Conservation (phyloP, 495 filamentous ascomycete genomes). For the Xylaria intraflava region DNA sequence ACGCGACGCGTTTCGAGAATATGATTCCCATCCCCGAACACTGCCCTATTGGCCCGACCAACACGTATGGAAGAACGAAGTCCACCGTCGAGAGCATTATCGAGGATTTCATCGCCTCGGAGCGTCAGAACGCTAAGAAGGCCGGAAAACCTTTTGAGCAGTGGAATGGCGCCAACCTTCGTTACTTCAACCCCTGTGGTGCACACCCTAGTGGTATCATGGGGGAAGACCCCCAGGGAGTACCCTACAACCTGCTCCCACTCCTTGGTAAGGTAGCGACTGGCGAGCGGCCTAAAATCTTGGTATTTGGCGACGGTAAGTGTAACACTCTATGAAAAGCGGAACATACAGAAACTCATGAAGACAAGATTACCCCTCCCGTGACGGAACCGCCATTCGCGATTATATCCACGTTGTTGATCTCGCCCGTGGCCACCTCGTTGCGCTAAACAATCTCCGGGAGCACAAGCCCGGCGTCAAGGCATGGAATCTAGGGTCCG, state of each 20-base stretch:
- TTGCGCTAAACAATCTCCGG: slow-evolving; percentile 87
- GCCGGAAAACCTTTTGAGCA: slow-evolving; percentile 66
- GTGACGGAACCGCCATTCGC: slow-evolving; percentile 70
- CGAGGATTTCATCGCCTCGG: slow-evolving; percentile 79
- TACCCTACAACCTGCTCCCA: slow-evolving; percentile 93
- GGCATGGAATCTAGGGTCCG: slow-evolving; percentile 97
- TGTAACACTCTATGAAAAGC: neutral
- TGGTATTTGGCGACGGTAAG: slow-evolving; percentile 91
- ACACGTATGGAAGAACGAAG: slow-evolving; percentile 96
- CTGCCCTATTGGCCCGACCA: slow-evolving; percentile 93
- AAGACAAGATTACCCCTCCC: slow-evolving; percentile 73
- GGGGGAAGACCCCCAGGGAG: slow-evolving; percentile 95
- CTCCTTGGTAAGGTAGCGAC: slow-evolving; percentile 92
- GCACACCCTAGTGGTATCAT: slow-evolving; percentile 94
- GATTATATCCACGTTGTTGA: slow-evolving; percentile 64
- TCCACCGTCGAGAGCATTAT: slow-evolving; percentile 84
- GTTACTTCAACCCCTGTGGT: slow-evolving; percentile 97
- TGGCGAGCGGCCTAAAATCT: slow-evolving; percentile 86
- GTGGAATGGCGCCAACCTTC: slow-evolving; percentile 89
- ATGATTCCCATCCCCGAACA: slow-evolving; percentile 99
- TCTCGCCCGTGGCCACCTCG: slow-evolving; percentile 76
- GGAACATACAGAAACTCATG: neutral
- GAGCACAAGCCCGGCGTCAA: slow-evolving; percentile 84
- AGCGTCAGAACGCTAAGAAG: slow-evolving; percentile 78
- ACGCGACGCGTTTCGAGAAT: slow-evolving; percentile 89